phyloP scores from a whole-genome alignment of 495 filamentous ascomycete species.

The Penicillium goetzii region DNA sequence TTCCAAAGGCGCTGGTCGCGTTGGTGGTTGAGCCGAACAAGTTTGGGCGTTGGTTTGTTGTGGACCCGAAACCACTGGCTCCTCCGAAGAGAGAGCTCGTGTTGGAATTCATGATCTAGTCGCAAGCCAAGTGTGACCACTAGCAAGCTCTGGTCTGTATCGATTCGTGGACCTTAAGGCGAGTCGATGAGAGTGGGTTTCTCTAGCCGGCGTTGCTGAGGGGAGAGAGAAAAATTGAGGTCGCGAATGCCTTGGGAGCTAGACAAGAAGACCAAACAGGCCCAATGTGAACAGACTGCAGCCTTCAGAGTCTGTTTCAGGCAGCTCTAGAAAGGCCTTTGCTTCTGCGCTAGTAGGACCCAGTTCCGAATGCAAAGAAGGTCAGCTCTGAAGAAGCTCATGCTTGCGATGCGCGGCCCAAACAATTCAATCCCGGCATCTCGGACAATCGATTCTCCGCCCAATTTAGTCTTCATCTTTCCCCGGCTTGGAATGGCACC shows the following conservation, averaged over 20 bases:
- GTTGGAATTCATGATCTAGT: constrained; percentile 30
- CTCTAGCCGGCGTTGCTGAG: constrained; percentile 4
- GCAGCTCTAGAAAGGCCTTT: not conserved
- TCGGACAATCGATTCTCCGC: constrained; percentile 32
- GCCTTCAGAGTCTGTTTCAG: not conserved
- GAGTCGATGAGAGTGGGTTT: not conserved
- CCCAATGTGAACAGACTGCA: not conserved
- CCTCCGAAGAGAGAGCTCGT: constrained; percentile 44
- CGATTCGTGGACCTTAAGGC: not conserved
- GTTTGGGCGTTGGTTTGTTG: constrained; percentile 31
- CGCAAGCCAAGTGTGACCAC: not conserved
- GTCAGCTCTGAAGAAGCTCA: constrained; percentile 22
- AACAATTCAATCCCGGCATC: constrained; percentile 25
- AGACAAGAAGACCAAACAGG: not conserved
- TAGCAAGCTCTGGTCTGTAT: not conserved
- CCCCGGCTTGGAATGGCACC: not conserved
- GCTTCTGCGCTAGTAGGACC: not conserved
- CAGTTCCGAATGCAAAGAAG: not conserved
- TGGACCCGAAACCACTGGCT: constrained; percentile 34
- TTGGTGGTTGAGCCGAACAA: constrained; percentile 47
- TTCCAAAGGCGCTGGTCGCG: constrained; percentile 35
- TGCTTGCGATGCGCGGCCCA: constrained; percentile 15
- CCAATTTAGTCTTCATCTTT: constrained; percentile 2
- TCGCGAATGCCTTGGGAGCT: constrained; percentile 6
- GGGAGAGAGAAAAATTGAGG: constrained; percentile 21